These are phyloP conservation scores for Globisporangium recalcitrans DNA, from an alignment of 352 stramenopile genomes.

Conservation along the genomic window DNA sequence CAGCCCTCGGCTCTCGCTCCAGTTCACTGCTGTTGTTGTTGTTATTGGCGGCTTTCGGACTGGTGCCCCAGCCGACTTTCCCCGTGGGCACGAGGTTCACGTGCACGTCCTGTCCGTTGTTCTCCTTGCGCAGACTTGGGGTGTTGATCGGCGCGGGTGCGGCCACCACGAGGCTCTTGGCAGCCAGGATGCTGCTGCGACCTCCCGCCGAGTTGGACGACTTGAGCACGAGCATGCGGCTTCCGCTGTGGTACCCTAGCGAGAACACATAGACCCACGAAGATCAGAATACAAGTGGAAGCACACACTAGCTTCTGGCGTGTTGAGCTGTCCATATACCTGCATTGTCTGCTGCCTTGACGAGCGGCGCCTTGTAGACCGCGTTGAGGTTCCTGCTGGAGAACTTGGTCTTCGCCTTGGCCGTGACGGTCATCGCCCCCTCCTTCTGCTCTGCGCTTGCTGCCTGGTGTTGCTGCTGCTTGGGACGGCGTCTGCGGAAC, in stretches of 20 bases:
- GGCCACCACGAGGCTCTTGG: constrained; percentile 18
- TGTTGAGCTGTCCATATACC: not conserved
- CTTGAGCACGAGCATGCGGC: constrained; percentile 55
- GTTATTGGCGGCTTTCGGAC: not conserved
- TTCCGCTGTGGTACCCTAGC: constrained; percentile 18
- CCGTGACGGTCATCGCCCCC: constrained; percentile 35
- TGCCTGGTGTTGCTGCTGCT: not conserved
- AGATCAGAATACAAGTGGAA: not conserved
- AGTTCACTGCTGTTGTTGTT: not conserved
- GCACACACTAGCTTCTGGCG: not conserved
- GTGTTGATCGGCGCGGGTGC: constrained; percentile 74
- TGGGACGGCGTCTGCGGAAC: constrained; percentile 1
- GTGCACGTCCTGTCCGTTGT: constrained; percentile 34
- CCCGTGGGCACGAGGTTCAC: constrained; percentile 33
- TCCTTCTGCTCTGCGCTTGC: not conserved
- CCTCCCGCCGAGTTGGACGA: constrained; percentile 6
- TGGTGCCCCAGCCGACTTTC: constrained; percentile 36
- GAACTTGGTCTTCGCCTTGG: constrained; percentile 59
- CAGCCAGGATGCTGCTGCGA: constrained; percentile 4
- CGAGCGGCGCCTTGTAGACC: constrained; percentile 56
- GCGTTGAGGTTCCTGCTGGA: constrained; percentile 71
- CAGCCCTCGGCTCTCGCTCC: not conserved
- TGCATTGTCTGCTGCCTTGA: constrained; percentile 29
- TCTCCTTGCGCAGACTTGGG: constrained; percentile 62
- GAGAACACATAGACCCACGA: not conserved